Conservation (phyloP, 805 yeast genomes). For the Suhomyces sp. region DNA sequence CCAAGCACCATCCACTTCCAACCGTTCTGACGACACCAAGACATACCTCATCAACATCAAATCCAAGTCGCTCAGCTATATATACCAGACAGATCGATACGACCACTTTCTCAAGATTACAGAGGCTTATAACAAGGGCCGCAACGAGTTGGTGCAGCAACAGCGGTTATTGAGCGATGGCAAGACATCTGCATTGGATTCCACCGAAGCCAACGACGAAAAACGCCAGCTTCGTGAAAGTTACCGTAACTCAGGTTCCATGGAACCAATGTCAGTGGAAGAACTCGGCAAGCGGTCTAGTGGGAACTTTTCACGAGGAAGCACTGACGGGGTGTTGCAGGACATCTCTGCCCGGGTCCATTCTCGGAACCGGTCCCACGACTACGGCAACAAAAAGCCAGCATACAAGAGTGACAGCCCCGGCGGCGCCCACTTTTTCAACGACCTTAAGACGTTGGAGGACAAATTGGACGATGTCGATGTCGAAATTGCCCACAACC, state of each 20-base stretch:
- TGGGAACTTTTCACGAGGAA: constrained; percentile 23
- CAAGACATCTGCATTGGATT: constrained; percentile 10
- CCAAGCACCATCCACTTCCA: constrained; percentile 17
- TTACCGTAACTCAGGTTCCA: constrained; percentile 51
- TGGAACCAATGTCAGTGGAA: constrained; percentile 24
- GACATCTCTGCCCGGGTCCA: constrained; percentile 62
- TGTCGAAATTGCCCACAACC: constrained; percentile 59
- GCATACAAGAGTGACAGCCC: constrained; percentile 16
- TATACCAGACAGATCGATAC: constrained; percentile 58
- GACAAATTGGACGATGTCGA: constrained; percentile 68
- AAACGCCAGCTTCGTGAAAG: constrained; percentile 39
- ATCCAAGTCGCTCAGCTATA: constrained; percentile 47
- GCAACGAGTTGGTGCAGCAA: constrained; percentile 44
- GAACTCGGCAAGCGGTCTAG: constrained; percentile 29
- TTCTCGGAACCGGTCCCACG: constrained; percentile 53
- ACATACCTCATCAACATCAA: constrained; percentile 45
- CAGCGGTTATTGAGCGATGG: constrained; percentile 23
- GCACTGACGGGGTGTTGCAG: constrained; percentile 47
- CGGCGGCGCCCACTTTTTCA: constrained; percentile 31
- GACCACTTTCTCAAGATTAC: constrained; percentile 56
- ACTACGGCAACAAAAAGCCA: constrained; percentile 23
- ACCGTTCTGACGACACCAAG: constrained; percentile 18
- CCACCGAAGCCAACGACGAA: constrained; percentile 28
- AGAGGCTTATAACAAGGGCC: constrained; percentile 58
- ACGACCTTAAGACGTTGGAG: constrained; percentile 52